phyloP scores from a whole-genome alignment of 768 basidiomycete genomes.

The Pisolithus albus region DNA sequence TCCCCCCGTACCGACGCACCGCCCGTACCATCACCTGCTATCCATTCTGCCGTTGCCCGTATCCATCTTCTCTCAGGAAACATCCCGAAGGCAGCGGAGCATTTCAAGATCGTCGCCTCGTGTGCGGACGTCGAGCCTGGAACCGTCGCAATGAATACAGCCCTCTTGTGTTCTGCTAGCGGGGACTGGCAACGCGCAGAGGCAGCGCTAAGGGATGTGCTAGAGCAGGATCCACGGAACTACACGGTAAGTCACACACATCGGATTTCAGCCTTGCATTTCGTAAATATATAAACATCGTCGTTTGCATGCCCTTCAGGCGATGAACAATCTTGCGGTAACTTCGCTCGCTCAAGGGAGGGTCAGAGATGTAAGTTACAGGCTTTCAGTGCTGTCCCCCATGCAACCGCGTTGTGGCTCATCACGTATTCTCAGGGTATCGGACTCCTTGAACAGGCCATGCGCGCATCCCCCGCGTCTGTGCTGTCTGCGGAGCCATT shows the following conservation, averaged over 20 bases:
- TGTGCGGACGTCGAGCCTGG: constrained; percentile 40
- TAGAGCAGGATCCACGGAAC: constrained; percentile 53
- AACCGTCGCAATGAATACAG: constrained; percentile 55
- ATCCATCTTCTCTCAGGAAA: constrained; percentile 73
- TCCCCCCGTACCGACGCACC: constrained; percentile 2
- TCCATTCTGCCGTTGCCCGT: constrained; percentile 65
- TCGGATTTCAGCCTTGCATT: background rate
- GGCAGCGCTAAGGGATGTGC: constrained; percentile 34
- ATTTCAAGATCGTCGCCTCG: constrained; percentile 39
- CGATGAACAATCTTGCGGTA: constrained; percentile 73
- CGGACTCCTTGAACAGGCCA: constrained; percentile 54
- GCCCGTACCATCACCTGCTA: constrained; percentile 38
- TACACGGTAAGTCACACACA: constrained; percentile 41
- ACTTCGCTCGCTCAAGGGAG: constrained; percentile 64
- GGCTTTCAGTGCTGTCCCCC: background rate
- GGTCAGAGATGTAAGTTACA: constrained; percentile 52
- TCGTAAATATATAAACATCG: background rate
- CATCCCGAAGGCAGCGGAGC: constrained; percentile 48
- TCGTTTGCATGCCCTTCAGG: constrained; percentile 30
- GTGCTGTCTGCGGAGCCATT: constrained; percentile 77
- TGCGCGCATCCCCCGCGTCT: constrained; percentile 59
- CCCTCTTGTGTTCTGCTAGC: constrained; percentile 56
- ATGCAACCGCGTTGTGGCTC: background rate
- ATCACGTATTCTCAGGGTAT: constrained; percentile 46
- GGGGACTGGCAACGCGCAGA: constrained; percentile 63